phyloP scores from a whole-genome alignment of 1,284 basidiomycete genomes.

The Wolfiporia cocos region DNA sequence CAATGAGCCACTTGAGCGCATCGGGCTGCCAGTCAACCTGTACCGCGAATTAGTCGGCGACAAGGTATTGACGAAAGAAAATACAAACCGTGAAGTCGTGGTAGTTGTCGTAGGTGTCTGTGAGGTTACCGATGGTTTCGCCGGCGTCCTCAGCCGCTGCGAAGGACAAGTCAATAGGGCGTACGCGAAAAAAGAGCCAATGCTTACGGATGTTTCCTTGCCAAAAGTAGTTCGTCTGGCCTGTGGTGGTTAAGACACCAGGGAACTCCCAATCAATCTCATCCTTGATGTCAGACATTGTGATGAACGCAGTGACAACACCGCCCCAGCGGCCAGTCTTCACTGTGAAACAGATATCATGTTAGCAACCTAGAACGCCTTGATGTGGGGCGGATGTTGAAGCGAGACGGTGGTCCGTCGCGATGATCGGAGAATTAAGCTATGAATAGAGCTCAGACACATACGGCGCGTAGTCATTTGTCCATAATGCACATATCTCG shows the following conservation, averaged over 20 bases:
- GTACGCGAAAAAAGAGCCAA: neutral
- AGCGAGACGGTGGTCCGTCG: neutral
- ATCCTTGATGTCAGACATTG: slow-evolving; percentile 81
- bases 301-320: slow-evolving; percentile 80
- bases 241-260: slow-evolving; percentile 51
- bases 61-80: neutral
- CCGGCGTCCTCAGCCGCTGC: slow-evolving; percentile 41
- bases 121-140: slow-evolving; percentile 35
- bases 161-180: slow-evolving; percentile 4
- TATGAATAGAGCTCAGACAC: slow-evolving; percentile 20
- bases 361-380: too few relatives aligned
- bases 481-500: slow-evolving; percentile 79
- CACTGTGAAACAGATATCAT: slow-evolving; percentile 30
- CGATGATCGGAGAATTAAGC: slow-evolving; percentile 1
- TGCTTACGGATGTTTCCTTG: slow-evolving; percentile 67
- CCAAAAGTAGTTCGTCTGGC: slow-evolving; percentile 78
- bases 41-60: neutral
- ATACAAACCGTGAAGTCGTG: slow-evolving; percentile 68
- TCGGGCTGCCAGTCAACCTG: slow-evolving; percentile 78
- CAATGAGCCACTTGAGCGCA: slow-evolving; percentile 59
- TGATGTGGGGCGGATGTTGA: too few relatives aligned
- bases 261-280: slow-evolving; percentile 88
- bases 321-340: slow-evolving; percentile 69
- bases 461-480: slow-evolving; percentile 63
- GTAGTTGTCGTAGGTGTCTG: slow-evolving; percentile 63